Base-by-base conservation (phyloP, 805 yeast genomes). In the Candida rishiriensis region DNA sequence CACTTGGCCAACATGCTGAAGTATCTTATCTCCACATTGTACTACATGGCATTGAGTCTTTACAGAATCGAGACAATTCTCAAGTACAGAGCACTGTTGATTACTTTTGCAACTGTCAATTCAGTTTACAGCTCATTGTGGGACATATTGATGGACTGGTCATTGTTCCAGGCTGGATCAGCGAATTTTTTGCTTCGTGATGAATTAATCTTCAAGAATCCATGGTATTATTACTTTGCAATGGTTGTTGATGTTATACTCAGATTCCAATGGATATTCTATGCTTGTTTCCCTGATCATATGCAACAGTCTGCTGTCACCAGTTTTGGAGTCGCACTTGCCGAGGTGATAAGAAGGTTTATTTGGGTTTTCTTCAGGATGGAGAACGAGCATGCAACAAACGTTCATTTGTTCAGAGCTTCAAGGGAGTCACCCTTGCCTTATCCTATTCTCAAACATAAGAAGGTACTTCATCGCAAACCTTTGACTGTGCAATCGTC, bases 71-170 rank as follows among this genome's bases (percentile, higher is more conserved):
- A 81, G 34, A 58, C 67, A 0, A 62, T 68, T 10, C 51, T 62
- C 18, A 55, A 57, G 14, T 63, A 72, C 50, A 71, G 83, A 44
- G 79, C 78, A 0, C 69, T 78, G 1, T 85, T 89, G 57, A 85
- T 91, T 15, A 63, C 80, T 0, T 76, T 89, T 67, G 97, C 95
- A 0, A 59, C 77, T 0, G 53, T 88, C 34, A 90, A 93, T 62
- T 79, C 97, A 0, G 40, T 82, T 1, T 77, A 76, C 57, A 75
- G 90, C 30, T 64, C 85, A 0, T 51, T 81, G 3, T 93, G 99
- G 99, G 99, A 93, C 65, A 68, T 93, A 6, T 69, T 90, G 35
- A 88, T 93, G 96, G 99, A 93, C 69, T 93, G 96, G 91, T 89
- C 97, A 2, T 68, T 93, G 55, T 72, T 85, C 44, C 96, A 88